Evolutionary conservation across 257 asterid genomes (phyloP).

Genomic region (Coffea eugenioides): DNA sequence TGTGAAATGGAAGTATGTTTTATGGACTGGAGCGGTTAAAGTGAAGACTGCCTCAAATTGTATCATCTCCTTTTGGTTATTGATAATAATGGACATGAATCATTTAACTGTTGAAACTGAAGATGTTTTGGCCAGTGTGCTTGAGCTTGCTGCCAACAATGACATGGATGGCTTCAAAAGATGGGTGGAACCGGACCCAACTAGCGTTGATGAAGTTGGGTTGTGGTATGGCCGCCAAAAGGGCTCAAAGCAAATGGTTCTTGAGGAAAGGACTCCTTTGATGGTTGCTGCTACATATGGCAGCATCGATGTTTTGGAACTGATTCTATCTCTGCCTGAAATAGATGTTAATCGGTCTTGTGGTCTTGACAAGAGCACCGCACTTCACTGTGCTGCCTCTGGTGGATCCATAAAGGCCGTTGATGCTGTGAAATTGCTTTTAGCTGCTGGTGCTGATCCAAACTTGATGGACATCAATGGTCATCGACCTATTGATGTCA

Average conservation of each 20-base stretch:
- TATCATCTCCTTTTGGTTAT: constrained; percentile 13
- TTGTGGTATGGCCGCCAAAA: constrained; percentile 75
- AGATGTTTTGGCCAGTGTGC: constrained; percentile 54
- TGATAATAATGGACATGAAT: constrained; percentile 37
- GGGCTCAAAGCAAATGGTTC: constrained; percentile 72
- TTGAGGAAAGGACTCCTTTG: constrained; percentile 71
- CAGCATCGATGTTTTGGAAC: constrained; percentile 56
- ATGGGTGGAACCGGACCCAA: constrained; percentile 36
- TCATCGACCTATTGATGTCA: constrained; percentile 52
- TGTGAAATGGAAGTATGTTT: constrained; percentile 29
- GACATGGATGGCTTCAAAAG: constrained; percentile 51
- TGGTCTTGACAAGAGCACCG: constrained; percentile 57
- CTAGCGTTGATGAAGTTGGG: constrained; percentile 56
- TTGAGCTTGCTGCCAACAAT: constrained; percentile 79
- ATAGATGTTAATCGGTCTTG: constrained; percentile 64
- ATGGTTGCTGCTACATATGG: constrained; percentile 90
- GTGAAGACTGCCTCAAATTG: constrained; percentile 13
- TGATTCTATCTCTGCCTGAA: constrained; percentile 54
- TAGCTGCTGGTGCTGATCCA: constrained; percentile 72
- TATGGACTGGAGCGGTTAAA: constrained; percentile 23
- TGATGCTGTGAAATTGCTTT: constrained; percentile 48
- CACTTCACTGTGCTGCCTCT: constrained; percentile 83
- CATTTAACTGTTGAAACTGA: constrained; percentile 47
- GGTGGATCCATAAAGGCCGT: constrained; percentile 56
- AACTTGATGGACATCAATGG: constrained; percentile 55